A percentile compares a stretch with the other conserved stretches of the same genome.
Evolutionary conservation across 805 yeast genomes (phyloP).

Genomic region (Blastobotrys peoriensis): DNA sequence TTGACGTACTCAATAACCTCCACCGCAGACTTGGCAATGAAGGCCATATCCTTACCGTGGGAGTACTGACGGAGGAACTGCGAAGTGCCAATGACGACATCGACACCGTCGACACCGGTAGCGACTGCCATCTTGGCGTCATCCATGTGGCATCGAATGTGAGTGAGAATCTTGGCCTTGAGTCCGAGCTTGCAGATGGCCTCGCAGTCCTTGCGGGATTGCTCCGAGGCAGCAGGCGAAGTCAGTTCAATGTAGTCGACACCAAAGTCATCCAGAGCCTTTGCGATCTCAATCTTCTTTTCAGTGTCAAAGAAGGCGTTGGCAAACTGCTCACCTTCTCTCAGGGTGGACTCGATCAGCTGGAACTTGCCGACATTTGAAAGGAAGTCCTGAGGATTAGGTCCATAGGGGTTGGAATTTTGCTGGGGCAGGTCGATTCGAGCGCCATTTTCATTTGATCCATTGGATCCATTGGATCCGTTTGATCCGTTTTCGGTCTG

Average conservation of each 20-base stretch:
- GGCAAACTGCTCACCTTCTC: conserved; percentile 99
- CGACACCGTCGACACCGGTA: conserved; percentile 99
- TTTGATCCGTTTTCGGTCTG: background rate
- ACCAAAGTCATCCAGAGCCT: conserved; percentile 94
- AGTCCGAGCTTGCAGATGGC: conserved; percentile 96
- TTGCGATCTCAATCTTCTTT: conserved; percentile 94
- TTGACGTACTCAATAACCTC: conserved; percentile 97
- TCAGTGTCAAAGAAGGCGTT: conserved; percentile 93
- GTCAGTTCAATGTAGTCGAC: conserved; percentile 97
- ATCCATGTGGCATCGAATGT: conserved; percentile 98
- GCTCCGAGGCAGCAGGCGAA: conserved; percentile 97
- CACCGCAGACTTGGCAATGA: conserved; percentile 90
- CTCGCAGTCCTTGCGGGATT: conserved; percentile 88
- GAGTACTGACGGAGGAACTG: conserved; percentile 90
- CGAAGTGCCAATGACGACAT: conserved; percentile 96
- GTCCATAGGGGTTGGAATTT: conserved; percentile 77
- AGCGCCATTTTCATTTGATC: no score
- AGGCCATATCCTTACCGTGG: conserved; percentile 98
- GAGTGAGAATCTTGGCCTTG: conserved; percentile 92
- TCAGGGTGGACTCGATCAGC: conserved; percentile 87
- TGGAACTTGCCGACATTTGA: conserved; percentile 87
- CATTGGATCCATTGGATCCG: background rate
- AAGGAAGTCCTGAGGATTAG: conserved; percentile 86
- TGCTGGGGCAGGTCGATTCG: background rate
- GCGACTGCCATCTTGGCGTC: conserved; percentile 96